Conservation (phyloP, 2,329 filamentous ascomycete genomes). For the Gnomoniopsis sp. region DNA sequence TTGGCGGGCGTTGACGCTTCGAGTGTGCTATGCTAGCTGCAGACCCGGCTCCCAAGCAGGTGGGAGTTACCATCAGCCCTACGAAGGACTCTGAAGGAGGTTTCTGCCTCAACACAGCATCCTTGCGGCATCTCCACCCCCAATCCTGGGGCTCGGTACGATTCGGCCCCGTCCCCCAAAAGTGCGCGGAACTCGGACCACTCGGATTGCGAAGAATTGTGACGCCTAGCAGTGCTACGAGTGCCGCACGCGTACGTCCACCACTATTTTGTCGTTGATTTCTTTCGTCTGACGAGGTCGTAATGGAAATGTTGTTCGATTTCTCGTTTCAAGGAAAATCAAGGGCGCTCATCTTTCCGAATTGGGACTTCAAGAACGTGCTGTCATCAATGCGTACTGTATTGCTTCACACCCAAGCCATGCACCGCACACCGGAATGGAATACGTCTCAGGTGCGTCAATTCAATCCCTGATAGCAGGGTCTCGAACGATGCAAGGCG, state of each 20-base stretch:
- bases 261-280: neutral
- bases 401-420: neutral
- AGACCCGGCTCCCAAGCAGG: neutral
- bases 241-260: conserved; percentile 4
- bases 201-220: conserved; percentile 11
- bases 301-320: neutral
- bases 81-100: neutral
- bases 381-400: neutral
- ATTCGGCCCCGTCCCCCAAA: neutral
- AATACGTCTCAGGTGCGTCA: neutral
- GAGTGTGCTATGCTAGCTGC: neutral
- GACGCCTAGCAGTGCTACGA: conserved; percentile 14
- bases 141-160: neutral
- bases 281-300: neutral
- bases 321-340: neutral
- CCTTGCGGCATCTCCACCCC: neutral
- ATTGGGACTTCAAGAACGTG: neutral
- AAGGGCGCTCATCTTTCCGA: neutral
- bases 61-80: conserved; percentile 10
- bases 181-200: conserved; percentile 7
- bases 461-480: neutral
- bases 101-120: neutral
- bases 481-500: neutral
- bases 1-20: neutral
- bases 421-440: neutral